Evolutionary conservation across 164 flowering plant genomes (phyloP).

Genomic region (Pachysandra terminalis): DNA sequence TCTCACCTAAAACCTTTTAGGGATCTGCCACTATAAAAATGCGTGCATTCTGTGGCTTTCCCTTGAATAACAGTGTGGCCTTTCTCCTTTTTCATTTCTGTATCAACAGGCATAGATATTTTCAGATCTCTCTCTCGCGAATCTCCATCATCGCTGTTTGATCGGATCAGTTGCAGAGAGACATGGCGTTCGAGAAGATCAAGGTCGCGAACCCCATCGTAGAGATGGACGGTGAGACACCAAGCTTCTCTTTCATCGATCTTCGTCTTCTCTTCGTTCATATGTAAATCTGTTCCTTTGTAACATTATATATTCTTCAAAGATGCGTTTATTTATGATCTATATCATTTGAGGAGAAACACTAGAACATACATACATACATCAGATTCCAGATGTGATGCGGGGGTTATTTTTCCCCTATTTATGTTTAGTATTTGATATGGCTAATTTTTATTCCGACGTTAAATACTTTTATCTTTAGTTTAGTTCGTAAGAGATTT

Average conservation of each 20-base stretch:
- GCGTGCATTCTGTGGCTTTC: background rate
- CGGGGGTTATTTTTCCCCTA: too few relatives aligned
- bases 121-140: background rate
- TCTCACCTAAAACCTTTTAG: too few relatives aligned
- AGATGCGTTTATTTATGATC: background rate
- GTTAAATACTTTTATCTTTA: too few relatives aligned
- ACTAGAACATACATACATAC: too few relatives aligned
- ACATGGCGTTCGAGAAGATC: conserved; percentile 50
- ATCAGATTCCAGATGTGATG: too few relatives aligned
- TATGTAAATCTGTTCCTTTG: background rate
- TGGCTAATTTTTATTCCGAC: too few relatives aligned
- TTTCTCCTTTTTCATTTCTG: background rate
- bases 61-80: too few relatives aligned
- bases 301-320: too few relatives aligned
- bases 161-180: background rate
- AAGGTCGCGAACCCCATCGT: conserved; percentile 64
- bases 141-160: background rate
- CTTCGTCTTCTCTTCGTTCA: background rate
- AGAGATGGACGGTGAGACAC: conserved; percentile 58
- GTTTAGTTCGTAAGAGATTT: too few relatives aligned
- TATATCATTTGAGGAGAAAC: background rate
- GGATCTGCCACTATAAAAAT: too few relatives aligned
- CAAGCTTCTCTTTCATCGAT: background rate
- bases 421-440: too few relatives aligned
- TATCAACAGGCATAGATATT: too few relatives aligned